phyloP scores from a whole-genome alignment of 441 rosid species.

The Corymbia calophylla region DNA sequence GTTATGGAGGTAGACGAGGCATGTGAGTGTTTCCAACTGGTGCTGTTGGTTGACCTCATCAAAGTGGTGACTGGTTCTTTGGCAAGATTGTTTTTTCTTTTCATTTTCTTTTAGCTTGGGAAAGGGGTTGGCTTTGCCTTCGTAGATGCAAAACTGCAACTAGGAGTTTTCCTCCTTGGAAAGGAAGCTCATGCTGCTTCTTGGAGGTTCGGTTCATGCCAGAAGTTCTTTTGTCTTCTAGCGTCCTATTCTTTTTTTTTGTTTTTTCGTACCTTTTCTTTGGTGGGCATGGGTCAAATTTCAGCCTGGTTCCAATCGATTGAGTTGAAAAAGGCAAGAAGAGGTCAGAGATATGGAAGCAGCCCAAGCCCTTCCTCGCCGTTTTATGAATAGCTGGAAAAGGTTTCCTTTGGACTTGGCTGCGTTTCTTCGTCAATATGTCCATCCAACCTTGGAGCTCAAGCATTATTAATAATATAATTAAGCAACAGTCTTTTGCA shows the following conservation, averaged over 20 bases:
- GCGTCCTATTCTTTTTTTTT: background rate
- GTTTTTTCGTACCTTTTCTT: background rate
- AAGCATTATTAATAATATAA: background rate
- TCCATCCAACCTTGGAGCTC: background rate
- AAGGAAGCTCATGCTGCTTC: background rate
- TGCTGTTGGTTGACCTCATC: background rate
- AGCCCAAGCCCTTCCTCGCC: background rate
- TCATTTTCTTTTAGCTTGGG: accelerated
- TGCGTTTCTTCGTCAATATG: background rate
- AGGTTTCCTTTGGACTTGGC: background rate
- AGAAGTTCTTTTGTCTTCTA: background rate
- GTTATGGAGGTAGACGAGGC: background rate
- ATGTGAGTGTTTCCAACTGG: background rate
- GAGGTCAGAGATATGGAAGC: background rate
- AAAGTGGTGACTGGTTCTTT: background rate
- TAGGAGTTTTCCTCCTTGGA: background rate
- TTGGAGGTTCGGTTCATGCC: background rate
- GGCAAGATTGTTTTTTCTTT: background rate
- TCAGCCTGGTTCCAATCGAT: background rate
- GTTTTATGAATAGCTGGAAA: background rate
- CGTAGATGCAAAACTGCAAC: background rate
- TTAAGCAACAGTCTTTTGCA: background rate
- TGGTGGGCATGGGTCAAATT: background rate
- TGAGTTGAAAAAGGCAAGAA: background rate
- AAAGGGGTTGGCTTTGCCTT: background rate